These are phyloP conservation scores for Albophoma yamanashiensis DNA, from an alignment of 2,329 filamentous ascomycete genomes.

Conservation along the genomic window DNA sequence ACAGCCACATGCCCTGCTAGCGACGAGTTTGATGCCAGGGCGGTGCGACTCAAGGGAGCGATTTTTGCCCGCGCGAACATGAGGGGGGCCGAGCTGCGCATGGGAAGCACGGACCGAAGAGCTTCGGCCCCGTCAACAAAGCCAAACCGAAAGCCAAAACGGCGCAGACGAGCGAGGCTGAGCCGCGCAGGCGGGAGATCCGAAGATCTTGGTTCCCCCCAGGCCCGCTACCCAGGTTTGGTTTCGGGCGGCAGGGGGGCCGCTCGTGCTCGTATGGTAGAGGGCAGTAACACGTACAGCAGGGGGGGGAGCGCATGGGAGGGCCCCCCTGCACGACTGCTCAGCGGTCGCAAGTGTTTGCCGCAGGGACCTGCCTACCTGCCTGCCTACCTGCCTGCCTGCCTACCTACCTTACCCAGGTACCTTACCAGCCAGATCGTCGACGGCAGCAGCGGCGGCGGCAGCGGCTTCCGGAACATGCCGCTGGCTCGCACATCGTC, in stretches of 20 bases:
- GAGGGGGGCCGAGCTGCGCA: neutral
- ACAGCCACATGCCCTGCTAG: neutral
- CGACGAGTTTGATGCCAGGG: neutral
- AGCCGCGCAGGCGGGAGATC: neutral
- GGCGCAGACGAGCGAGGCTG: neutral
- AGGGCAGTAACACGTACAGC: no score
- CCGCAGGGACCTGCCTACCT: no score
- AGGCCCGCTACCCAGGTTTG: neutral
- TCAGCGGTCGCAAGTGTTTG: no score
- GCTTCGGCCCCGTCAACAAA: neutral
- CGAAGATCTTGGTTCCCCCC: neutral
- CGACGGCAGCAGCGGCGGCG: no score
- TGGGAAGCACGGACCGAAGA: neutral
- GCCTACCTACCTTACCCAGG: no score
- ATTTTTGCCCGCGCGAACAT: no score
- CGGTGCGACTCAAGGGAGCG: neutral
- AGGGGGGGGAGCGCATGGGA: no score
- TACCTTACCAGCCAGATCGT: no score
- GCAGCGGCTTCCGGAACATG: no score
- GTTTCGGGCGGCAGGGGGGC: neutral
- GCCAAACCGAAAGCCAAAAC: neutral
- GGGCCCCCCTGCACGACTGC: no score
- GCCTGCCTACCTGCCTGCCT: no score
- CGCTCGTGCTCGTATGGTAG: no score
- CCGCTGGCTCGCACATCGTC: neutral